phyloP scores from a whole-genome alignment of 169 alveolate genomes.

The Plasmodium berghei region DNA sequence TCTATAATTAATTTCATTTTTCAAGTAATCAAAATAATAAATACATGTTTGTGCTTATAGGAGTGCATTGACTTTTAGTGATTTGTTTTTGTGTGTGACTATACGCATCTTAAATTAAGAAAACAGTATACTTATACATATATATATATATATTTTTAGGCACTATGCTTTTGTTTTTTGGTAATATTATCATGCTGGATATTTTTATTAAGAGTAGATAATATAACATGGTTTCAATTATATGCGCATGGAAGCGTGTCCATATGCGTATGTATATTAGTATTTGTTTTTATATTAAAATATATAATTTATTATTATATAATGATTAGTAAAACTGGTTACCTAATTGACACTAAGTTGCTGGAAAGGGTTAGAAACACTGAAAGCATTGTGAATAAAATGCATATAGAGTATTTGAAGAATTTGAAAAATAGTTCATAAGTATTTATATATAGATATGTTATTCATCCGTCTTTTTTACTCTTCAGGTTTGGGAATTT shows the following conservation, averaged over 20 bases:
- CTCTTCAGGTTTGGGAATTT: slow-evolving; percentile 74
- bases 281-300: slow-evolving; percentile 70
- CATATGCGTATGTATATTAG: slow-evolving; percentile 66
- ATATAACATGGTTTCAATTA: slow-evolving; percentile 80
- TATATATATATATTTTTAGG: slow-evolving; percentile 21
- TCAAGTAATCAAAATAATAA: slow-evolving; percentile 57
- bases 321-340: slow-evolving; percentile 79
- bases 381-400: not conserved
- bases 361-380: slow-evolving; percentile 76
- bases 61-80: not conserved
- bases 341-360: slow-evolving; percentile 79
- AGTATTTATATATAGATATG: not conserved
- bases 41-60: not conserved
- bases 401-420: not conserved
- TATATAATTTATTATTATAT: slow-evolving; percentile 74
- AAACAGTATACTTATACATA: not conserved
- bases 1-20: slow-evolving; percentile 67
- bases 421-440: not conserved
- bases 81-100: not conserved
- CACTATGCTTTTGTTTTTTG: slow-evolving; percentile 69
- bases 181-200: slow-evolving; percentile 82
- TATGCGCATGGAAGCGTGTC: slow-evolving; percentile 77
- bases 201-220: slow-evolving; percentile 75
- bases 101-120: not conserved
- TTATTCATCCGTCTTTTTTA: not conserved